Evolutionary conservation across 2,329 filamentous ascomycete species (phyloP).

Genomic region (Cladosporium sp.): DNA sequence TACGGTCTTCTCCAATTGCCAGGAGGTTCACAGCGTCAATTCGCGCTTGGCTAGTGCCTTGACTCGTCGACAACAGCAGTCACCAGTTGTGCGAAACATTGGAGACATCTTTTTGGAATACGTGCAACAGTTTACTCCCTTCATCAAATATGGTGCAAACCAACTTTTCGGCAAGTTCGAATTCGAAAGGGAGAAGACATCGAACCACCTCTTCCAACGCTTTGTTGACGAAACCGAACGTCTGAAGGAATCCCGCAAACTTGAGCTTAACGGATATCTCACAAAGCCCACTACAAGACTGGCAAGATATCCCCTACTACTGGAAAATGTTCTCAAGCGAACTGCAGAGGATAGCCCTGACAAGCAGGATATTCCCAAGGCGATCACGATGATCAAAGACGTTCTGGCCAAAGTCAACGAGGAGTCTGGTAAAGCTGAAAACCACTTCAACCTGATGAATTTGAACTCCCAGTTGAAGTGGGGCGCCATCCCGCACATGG

Average conservation of each 20-base stretch:
- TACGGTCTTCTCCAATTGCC: slow-evolving; percentile 92
- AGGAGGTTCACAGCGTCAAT: slow-evolving; percentile 92
- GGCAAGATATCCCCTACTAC: slow-evolving; percentile 85
- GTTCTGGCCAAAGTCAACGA: slow-evolving; percentile 86
- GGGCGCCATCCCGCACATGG: slow-evolving; percentile 83
- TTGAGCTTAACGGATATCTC: slow-evolving; percentile 95
- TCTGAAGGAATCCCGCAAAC: slow-evolving; percentile 91
- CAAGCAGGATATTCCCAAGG: slow-evolving; percentile 87
- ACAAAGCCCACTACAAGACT: slow-evolving; percentile 96
- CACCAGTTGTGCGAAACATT: slow-evolving; percentile 82
- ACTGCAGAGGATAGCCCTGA: slow-evolving; percentile 88
- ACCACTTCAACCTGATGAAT: slow-evolving; percentile 91
- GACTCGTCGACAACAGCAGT: slow-evolving; percentile 86
- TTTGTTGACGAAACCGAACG: slow-evolving; percentile 97
- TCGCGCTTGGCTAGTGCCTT: slow-evolving; percentile 83
- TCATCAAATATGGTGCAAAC: slow-evolving; percentile 93
- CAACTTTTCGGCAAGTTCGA: slow-evolving; percentile 97
- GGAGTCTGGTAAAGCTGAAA: slow-evolving; percentile 95
- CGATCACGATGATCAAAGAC: slow-evolving; percentile 81
- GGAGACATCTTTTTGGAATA: slow-evolving; percentile 94
- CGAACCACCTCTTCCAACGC: slow-evolving; percentile 79
- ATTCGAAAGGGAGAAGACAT: slow-evolving; percentile 91
- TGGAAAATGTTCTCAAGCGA: slow-evolving; percentile 90
- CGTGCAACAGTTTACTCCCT: slow-evolving; percentile 89
- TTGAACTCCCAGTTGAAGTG: slow-evolving; percentile 92